A percentile compares a stretch with the other conserved stretches of the same genome.
Conservation (phyloP, 2,329 filamentous ascomycete genomes). For the Fusarium sp. region DNA sequence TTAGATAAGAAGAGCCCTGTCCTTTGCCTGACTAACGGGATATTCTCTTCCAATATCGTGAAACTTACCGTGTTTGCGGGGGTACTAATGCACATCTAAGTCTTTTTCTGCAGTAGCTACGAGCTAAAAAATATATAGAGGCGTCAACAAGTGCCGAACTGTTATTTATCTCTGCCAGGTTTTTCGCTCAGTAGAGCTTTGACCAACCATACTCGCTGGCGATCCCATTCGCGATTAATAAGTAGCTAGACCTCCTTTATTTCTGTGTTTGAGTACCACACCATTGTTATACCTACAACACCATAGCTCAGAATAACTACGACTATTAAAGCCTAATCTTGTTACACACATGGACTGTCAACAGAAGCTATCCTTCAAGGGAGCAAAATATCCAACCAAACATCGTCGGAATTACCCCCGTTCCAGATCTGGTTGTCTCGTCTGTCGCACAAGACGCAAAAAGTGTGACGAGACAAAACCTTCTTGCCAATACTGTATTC, state of each 20-base stretch:
- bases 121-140: neutral
- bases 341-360: neutral
- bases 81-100: neutral
- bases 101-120: neutral
- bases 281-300: neutral
- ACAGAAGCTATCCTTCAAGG: neutral
- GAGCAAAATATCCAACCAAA: neutral
- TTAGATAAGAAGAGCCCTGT: neutral
- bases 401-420: neutral
- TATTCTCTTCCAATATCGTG: neutral
- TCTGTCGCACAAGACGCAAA: neutral
- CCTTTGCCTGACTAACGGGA: neutral
- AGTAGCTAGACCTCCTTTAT: neutral
- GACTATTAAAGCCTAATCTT: neutral
- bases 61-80: neutral
- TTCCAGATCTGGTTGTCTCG: neutral
- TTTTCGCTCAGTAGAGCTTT: neutral
- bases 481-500: neutral
- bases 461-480: neutral
- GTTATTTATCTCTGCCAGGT: neutral
- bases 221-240: neutral
- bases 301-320: neutral
- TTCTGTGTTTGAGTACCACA: neutral
- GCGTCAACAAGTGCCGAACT: neutral
- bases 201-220: neutral